Evolutionary conservation across 176 grass and related monocot species (phyloP).

Genomic region (Musa troglodytarum): DNA sequence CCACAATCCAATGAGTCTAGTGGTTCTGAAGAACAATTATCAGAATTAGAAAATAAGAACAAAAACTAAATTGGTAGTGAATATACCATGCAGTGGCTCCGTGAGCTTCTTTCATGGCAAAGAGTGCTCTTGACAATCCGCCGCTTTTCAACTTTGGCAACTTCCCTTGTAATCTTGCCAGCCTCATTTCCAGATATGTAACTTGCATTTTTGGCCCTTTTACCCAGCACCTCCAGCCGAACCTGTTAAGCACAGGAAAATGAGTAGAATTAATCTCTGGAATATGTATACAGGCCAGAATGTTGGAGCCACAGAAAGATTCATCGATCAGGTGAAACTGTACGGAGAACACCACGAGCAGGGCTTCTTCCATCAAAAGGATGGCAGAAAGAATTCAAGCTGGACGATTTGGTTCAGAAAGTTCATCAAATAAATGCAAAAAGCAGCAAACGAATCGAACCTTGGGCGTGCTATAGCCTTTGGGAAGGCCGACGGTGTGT

Average conservation of each 20-base stretch:
- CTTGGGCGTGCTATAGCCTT: slow-evolving; percentile 47
- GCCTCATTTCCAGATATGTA: slow-evolving; percentile 85
- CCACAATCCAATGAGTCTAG: too few species aligned
- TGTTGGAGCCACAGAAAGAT: too few species aligned
- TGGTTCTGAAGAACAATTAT: too few species aligned
- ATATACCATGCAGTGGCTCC: slow-evolving; percentile 82
- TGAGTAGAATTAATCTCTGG: too few species aligned
- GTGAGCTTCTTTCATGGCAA: slow-evolving; percentile 85
- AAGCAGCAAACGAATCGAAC: slow-evolving; percentile 8
- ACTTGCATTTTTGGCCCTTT: slow-evolving; percentile 86
- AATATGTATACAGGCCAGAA: too few species aligned
- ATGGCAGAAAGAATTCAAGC: too few species aligned
- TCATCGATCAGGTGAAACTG: too few species aligned
- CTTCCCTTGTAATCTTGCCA: slow-evolving; percentile 66
- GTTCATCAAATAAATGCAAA: too few species aligned
- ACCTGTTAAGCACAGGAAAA: slow-evolving; percentile 20
- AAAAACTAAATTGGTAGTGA: background rate
- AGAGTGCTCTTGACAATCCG: slow-evolving; percentile 72
- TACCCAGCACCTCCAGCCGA: slow-evolving; percentile 73
- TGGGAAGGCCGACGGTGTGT: slow-evolving; percentile 5
- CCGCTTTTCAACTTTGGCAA: slow-evolving; percentile 77
- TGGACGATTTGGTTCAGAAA: too few species aligned
- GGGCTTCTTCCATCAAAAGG: too few species aligned
- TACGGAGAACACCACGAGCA: too few species aligned
- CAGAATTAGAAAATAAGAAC: background rate